These are phyloP conservation scores for Diaporthe helianthi DNA, from an alignment of 2,329 filamentous ascomycete genomes.

Conservation along the genomic window DNA sequence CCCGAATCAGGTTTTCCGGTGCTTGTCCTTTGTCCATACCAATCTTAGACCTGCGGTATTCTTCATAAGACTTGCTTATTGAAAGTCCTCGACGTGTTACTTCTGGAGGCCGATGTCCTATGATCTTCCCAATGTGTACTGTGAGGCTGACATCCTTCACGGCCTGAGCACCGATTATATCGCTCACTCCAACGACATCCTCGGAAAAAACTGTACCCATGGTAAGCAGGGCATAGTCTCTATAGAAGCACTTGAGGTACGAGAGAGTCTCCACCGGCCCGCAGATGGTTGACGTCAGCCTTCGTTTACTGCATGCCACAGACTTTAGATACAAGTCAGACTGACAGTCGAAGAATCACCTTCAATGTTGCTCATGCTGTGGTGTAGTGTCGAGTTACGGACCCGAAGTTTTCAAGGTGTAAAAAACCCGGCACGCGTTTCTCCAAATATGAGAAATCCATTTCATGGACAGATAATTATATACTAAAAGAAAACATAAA, in stretches of 20 bases:
- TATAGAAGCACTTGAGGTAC: neutral
- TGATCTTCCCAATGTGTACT: neutral
- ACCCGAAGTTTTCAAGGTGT: neutral
- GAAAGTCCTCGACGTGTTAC: neutral
- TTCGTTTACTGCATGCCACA: neutral
- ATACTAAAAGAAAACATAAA: neutral
- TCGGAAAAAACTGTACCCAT: neutral
- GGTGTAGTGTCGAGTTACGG: too few relatives aligned
- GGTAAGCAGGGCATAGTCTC: neutral
- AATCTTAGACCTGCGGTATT: neutral
- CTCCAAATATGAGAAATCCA: neutral
- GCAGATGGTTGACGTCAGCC: neutral
- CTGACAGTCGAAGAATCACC: too few relatives aligned
- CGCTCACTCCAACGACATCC: neutral
- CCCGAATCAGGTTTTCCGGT: too few relatives aligned
- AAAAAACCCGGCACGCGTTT: too few relatives aligned
- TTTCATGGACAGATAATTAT: fast-evolving
- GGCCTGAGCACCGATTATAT: neutral
- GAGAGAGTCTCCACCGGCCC: neutral
- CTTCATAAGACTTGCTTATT: too few relatives aligned
- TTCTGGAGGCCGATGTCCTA: neutral
- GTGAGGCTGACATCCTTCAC: neutral
- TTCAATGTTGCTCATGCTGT: neutral
- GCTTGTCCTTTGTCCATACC: neutral
- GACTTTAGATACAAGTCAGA: neutral